phyloP scores from a whole-genome alignment of 108 stramenopile species.

The Fistulifera pelliculosa region DNA sequence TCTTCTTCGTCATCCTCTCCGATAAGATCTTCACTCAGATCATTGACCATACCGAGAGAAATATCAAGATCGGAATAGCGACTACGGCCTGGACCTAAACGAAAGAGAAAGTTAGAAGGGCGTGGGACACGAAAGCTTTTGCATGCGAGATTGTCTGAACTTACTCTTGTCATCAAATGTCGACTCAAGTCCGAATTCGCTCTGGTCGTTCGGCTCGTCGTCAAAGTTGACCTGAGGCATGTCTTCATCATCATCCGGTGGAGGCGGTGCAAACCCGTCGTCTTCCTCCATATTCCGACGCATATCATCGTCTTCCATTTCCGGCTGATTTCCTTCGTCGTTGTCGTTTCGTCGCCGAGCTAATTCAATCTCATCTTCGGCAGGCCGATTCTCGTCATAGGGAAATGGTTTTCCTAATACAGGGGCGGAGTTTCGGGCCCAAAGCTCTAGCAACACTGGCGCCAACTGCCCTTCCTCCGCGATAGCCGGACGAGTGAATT shows the following conservation, averaged over 20 bases:
- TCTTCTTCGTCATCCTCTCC: constrained; percentile 38
- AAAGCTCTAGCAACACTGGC: constrained; percentile 51
- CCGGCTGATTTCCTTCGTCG: constrained; percentile 3
- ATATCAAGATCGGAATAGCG: background rate
- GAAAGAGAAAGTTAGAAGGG: background rate
- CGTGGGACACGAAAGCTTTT: background rate
- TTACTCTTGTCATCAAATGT: background rate
- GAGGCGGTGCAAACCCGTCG: background rate
- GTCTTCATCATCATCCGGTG: constrained; percentile 9
- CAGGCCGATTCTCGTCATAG: constrained; percentile 30
- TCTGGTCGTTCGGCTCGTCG: constrained; percentile 7
- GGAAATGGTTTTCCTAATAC: constrained; percentile 50
- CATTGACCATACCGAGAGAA: constrained; percentile 63
- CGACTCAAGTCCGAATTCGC: background rate
- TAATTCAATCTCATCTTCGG: constrained; percentile 21
- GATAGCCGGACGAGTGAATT: constrained; percentile 64
- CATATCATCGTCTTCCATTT: constrained; percentile 9
- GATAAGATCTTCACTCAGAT: constrained; percentile 42
- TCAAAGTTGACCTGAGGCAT: constrained; percentile 8
- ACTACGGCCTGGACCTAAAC: too few relatives aligned
- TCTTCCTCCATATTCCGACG: background rate
- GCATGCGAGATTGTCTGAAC: too few relatives aligned
- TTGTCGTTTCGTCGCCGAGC: background rate
- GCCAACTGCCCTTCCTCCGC: constrained; percentile 63
- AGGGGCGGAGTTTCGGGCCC: constrained; percentile 45